Evolutionary conservation across 495 filamentous ascomycete genomes (phyloP), one percentile per base, ranked within the genome.

Genomic region (Aspergillus leporis): DNA sequence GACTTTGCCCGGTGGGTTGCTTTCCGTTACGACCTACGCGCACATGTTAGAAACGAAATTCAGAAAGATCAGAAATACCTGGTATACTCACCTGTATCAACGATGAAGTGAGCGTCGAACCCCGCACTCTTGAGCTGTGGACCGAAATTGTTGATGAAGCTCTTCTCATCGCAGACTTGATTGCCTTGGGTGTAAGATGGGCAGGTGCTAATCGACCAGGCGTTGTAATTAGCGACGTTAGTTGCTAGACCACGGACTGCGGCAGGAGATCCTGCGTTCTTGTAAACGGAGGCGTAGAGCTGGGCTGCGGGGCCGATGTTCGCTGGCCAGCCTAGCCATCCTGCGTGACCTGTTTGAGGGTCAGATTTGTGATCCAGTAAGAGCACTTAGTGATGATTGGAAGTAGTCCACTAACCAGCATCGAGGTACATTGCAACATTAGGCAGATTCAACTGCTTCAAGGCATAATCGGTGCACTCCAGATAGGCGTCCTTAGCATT

Each of bases 401-500:
- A n/a, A 47, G 16, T 16, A 10, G 22, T 10, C 9, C 34, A 34
- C 66, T 38, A 64, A 71, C 88, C 90, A 55, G 88, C 90, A 67
- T 94, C 90, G 50, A 94, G 63, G 73, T 94, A 93, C 90, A 90
- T 90, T 62, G 87, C 73, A 58, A 93, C 89, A 74, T 93, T 92
- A 62, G 84, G 82, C 13, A 92, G 79, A 76, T 90, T 87, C 62
- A 93, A 79, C 60, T 82, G 73, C 62, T 81, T 81, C 60, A 93
- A 70, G 5, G 90, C 89, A 68, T 94, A 92, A 13, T 85, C 82
- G 38, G 86, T 83, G 69, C 87, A 83, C 48, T 86, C 83, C 61
- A 85, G 79, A 76, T 92, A 94, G 12, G 84, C 81, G 38, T 73
- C 58, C 46, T 85, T 77, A 52, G 87, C 83, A 61, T 83, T 73